Conservation (phyloP, 495 filamentous ascomycete species). For the Talaromyces ruber region DNA sequence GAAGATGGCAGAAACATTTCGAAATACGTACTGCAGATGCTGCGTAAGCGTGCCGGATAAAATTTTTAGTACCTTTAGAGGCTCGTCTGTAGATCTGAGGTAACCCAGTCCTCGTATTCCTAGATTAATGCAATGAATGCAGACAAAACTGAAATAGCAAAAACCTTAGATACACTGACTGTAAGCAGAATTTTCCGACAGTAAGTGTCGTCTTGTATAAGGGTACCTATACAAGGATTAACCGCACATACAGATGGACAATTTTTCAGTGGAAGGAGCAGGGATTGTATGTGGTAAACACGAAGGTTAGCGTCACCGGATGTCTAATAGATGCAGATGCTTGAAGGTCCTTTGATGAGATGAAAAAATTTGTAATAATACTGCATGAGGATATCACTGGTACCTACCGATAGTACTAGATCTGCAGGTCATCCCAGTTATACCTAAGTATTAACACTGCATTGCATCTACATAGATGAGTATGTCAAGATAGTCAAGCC, state of each 20-base stretch:
- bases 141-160: background rate
- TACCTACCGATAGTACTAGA: background rate
- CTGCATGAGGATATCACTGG: background rate
- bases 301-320: background rate
- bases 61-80: background rate
- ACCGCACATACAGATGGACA: background rate
- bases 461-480: background rate
- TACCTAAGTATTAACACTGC: background rate
- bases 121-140: background rate
- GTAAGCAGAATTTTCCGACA: background rate
- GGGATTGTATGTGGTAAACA: background rate
- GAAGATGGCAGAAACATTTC: background rate
- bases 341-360: background rate
- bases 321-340: background rate
- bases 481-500: background rate
- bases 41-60: background rate
- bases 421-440: background rate
- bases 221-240: background rate
- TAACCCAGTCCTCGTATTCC: background rate
- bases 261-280: background rate
- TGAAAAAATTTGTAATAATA: background rate
- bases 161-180: background rate
- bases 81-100: background rate
- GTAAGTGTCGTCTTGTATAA: background rate
- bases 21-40: background rate